Evolutionary conservation across 495 filamentous ascomycete species (phyloP), one percentile per base, ranked within the genome.

Genomic region (Jackrogersella minutella): DNA sequence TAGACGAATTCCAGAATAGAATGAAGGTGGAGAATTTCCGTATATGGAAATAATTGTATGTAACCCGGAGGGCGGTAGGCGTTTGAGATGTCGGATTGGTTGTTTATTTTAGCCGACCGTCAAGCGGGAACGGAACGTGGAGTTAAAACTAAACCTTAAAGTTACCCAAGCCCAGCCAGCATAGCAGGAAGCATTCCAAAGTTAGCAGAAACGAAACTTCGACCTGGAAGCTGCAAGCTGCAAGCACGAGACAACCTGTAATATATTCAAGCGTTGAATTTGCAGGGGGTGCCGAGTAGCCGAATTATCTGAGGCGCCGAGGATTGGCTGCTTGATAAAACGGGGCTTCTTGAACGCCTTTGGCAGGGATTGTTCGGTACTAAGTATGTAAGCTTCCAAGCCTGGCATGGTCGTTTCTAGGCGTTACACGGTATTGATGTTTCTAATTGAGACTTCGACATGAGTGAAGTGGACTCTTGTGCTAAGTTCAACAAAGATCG

Each of bases 51-150:
- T 62, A 24, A 33, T 52, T 52, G 26, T 43, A 22, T 44, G 37
- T 22, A 53, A 50, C 34, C 61, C 61, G 52, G 61, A 57, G 62
- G 62, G 46, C 54, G 54, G 62, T 11, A 44, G 19, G 26, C 41
- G 52, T 43, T 55, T 24, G 9, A 46, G 3, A 24, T 4, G 34
- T 44, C 17, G 37, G 46, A 61, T 41, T 66, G 53, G 54, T 16
- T 64, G 34, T 43, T n/a, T 60, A 64, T 61, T 69, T 68, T 69
- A 69, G 66, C 66, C 66, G 66, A 69, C 59, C 60, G 37, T 30
- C 40, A 69, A 40, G 50, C 60, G 61, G 55, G 60, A 64, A 57
- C 66, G 66, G 56, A 60, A 69, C 60, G 55, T 64, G 66, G 59
- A 51, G 46, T 53, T 26, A 36, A n/a, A n/a, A 58, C 46, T 58